Evolutionary conservation across 83 land plant genomes (phyloP).

Genomic region (Picea mariana): DNA sequence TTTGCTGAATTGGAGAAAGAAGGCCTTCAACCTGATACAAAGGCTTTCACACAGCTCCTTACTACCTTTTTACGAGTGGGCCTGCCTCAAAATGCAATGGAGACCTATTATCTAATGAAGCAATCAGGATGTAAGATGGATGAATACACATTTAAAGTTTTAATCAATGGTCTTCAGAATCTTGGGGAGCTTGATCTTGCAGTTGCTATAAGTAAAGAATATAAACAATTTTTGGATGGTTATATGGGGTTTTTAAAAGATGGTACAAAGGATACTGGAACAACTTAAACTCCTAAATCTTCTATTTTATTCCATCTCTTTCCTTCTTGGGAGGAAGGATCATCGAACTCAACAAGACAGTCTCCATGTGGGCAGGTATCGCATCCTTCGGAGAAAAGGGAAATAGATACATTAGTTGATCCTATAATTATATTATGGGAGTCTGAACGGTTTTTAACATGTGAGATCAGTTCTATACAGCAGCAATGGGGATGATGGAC

Average conservation of each 20-base stretch:
- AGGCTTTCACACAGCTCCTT: slow-evolving; percentile 53
- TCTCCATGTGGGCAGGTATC: background rate
- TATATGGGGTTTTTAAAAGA: slow-evolving; percentile 40
- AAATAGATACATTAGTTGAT: background rate
- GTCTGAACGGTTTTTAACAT: background rate
- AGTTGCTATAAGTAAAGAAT: slow-evolving; percentile 32
- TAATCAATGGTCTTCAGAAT: slow-evolving; percentile 53
- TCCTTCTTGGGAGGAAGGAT: background rate
- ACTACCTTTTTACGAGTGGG: slow-evolving; percentile 50
- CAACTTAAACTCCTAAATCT: background rate
- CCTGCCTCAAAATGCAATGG: slow-evolving; percentile 56
- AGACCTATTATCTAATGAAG: no score
- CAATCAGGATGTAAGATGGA: no score
- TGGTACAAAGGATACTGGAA: slow-evolving; percentile 24
- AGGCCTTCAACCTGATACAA: slow-evolving; percentile 49
- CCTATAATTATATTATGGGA: background rate
- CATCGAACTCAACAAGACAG: background rate
- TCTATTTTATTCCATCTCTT: background rate
- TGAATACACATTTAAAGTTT: slow-evolving; percentile 45
- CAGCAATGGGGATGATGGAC: no score
- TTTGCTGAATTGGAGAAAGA: slow-evolving; percentile 41
- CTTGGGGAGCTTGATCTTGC: slow-evolving; percentile 44
- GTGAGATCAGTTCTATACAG: background rate
- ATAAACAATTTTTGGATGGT: slow-evolving; percentile 35
- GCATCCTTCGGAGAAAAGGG: background rate